Evolutionary conservation across 768 basidiomycete species (phyloP).

Genomic region (Collybia nuda): DNA sequence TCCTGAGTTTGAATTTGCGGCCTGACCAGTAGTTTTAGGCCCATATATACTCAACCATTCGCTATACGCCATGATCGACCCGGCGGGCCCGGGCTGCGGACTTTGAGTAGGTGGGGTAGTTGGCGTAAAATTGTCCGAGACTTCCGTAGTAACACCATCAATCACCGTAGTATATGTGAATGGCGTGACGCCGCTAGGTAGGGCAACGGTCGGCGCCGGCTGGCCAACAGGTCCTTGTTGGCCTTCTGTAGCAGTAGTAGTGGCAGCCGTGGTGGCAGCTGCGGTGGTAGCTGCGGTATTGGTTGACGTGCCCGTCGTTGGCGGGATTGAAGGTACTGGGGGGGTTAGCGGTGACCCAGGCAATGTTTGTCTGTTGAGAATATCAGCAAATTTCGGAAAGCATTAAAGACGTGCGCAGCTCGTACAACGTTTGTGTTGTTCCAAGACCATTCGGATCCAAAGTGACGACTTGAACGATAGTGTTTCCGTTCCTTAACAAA

Average conservation of each 20-base stretch:
- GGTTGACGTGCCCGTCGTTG: conserved; percentile 21
- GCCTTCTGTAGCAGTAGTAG: conserved; percentile 12
- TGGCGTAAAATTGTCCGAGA: conserved; percentile 39
- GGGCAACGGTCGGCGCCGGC: conserved; percentile 36
- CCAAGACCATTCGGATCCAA: conserved; percentile 7
- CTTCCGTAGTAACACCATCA: conserved; percentile 29
- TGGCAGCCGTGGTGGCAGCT: conserved; percentile 13
- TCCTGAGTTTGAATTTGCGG: background rate
- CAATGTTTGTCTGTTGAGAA: conserved; percentile 21
- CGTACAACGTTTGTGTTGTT: conserved; percentile 16
- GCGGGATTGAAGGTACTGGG: background rate
- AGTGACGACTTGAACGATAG: conserved; percentile 45
- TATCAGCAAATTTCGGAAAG: background rate
- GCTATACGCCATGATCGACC: conserved; percentile 34
- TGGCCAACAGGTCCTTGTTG: conserved; percentile 59
- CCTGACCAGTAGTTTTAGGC: conserved; percentile 12
- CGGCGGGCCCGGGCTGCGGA: conserved; percentile 20
- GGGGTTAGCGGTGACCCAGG: background rate
- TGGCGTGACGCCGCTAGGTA: conserved; percentile 47
- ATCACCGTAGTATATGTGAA: conserved; percentile 51
- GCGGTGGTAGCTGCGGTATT: conserved; percentile 18
- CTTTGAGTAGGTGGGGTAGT: conserved; percentile 31
- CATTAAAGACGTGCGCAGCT: background rate
- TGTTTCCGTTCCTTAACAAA: conserved; percentile 38
- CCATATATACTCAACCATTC: conserved; percentile 30